Conservation (phyloP, 805 yeast species). For the Candida schatavii region DNA sequence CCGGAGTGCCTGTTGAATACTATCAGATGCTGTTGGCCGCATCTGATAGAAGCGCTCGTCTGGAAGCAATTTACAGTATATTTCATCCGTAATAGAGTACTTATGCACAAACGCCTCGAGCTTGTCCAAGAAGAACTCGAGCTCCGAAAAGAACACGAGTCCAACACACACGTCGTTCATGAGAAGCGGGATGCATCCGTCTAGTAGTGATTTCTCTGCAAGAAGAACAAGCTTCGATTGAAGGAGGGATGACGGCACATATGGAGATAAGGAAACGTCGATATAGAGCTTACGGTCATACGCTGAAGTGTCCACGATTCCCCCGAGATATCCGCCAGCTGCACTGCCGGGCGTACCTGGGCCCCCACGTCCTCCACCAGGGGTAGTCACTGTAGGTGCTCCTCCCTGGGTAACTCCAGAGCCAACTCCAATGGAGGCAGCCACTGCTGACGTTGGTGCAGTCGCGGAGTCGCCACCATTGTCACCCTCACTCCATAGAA, state of each 20-base stretch:
- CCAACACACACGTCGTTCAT: constrained; percentile 39
- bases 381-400: background rate
- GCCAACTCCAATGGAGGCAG: background rate
- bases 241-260: constrained; percentile 29
- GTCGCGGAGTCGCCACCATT: background rate
- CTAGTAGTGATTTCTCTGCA: constrained; percentile 43
- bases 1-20: background rate
- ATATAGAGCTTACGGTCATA: constrained; percentile 20
- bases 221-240: constrained; percentile 32
- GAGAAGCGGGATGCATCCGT: constrained; percentile 53
- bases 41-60: constrained; percentile 9
- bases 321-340: background rate
- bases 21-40: constrained; percentile 4
- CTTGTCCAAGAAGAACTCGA: constrained; percentile 51
- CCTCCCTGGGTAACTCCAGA: too few species aligned
- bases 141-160: constrained; percentile 46
- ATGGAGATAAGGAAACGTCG: constrained; percentile 37
- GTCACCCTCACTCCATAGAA: background rate
- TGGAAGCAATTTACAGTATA: constrained; percentile 25
- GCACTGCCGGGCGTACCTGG: background rate
- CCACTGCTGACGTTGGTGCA: background rate
- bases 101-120: constrained; percentile 27
- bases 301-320: background rate
- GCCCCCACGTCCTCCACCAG: background rate
- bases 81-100: constrained; percentile 24